A percentile compares a stretch with the other conserved stretches of the same genome.
Conservation (phyloP, 805 yeast species). For the Deakozyma indianensis region DNA sequence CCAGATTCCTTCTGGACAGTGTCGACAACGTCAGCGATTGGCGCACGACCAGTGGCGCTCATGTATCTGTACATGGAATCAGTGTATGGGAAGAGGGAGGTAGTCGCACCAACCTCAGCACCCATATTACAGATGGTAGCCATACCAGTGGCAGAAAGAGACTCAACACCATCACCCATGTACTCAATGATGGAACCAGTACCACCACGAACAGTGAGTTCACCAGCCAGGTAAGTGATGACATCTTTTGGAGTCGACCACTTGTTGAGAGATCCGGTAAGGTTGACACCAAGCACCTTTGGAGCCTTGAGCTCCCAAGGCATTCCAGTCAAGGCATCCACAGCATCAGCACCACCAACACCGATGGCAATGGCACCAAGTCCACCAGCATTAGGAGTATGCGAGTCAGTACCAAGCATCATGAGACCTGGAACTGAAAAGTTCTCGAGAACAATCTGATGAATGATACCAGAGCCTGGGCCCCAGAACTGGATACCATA, state of each 20-base stretch:
- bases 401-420: conserved; percentile 98
- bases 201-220: conserved; percentile 92
- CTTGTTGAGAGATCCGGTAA: conserved; percentile 77
- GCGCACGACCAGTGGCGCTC: conserved; percentile 68
- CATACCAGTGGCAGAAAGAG: conserved; percentile 95
- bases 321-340: conserved; percentile 89
- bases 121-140: conserved; percentile 99
- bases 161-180: conserved; percentile 86
- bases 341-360: conserved; percentile 99
- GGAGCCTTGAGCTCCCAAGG: conserved; percentile 99
- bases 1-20: conserved; percentile 37
- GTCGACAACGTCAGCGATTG: conserved; percentile 70
- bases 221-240: conserved; percentile 83
- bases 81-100: conserved; percentile 92
- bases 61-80: conserved; percentile 67
- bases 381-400: conserved; percentile 99
- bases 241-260: conserved; percentile 98
- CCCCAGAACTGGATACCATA: conserved; percentile 98
- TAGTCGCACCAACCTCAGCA: conserved; percentile 98
- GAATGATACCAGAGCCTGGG: conserved; percentile 98
- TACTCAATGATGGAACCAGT: conserved; percentile 94
- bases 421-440: conserved; percentile 92
- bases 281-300: conserved; percentile 81
- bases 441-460: conserved; percentile 94
- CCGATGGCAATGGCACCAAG: conserved; percentile 97